Evolutionary conservation across 345 rosid species (phyloP).

Genomic region (Atalantia buxifolia): DNA sequence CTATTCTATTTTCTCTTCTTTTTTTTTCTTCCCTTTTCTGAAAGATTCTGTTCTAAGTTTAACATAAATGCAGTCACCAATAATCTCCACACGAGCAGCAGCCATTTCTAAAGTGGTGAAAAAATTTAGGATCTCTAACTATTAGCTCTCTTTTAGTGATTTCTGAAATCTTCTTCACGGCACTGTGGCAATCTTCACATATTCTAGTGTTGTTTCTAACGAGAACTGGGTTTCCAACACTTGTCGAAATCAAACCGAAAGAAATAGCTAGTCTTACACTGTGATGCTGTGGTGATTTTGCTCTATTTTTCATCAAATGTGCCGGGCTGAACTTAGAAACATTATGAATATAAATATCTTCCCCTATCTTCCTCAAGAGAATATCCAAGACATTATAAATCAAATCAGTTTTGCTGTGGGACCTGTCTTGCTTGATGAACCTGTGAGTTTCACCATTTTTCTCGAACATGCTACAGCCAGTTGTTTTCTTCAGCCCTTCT

Average conservation of each 20-base stretch:
- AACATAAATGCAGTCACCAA: slow-evolving; percentile 31
- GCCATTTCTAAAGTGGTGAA: slow-evolving; percentile 66
- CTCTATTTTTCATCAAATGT: slow-evolving; percentile 27
- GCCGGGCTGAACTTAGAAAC: slow-evolving; percentile 36
- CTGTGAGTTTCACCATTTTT: slow-evolving; percentile 29
- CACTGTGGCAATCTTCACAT: slow-evolving; percentile 60
- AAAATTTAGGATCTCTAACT: slow-evolving; percentile 49
- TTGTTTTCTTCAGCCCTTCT: slow-evolving; percentile 48
- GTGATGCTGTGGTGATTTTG: slow-evolving; percentile 43
- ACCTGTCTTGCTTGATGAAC: slow-evolving; percentile 51
- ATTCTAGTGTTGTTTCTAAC: slow-evolving; percentile 65
- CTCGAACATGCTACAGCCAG: slow-evolving; percentile 40
- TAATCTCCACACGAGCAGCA: slow-evolving; percentile 47
- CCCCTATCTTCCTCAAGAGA: slow-evolving; percentile 38
- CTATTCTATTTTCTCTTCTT: too few relatives aligned
- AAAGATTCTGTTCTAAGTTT: background rate
- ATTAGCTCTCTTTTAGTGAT: slow-evolving; percentile 50
- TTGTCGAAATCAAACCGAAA: slow-evolving; percentile 57
- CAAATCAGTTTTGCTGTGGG: slow-evolving; percentile 27
- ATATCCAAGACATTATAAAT: slow-evolving; percentile 49
- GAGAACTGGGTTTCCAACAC: slow-evolving; percentile 40
- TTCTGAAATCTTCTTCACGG: slow-evolving; percentile 48
- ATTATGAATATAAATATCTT: slow-evolving; percentile 28
- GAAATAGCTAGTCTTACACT: slow-evolving; percentile 56
- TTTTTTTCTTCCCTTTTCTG: too few relatives aligned